A percentile compares a stretch with the other conserved stretches of the same genome.
Evolutionary conservation across 2,329 filamentous ascomycete species (phyloP).

Genomic region (Verticillium tricorpus): DNA sequence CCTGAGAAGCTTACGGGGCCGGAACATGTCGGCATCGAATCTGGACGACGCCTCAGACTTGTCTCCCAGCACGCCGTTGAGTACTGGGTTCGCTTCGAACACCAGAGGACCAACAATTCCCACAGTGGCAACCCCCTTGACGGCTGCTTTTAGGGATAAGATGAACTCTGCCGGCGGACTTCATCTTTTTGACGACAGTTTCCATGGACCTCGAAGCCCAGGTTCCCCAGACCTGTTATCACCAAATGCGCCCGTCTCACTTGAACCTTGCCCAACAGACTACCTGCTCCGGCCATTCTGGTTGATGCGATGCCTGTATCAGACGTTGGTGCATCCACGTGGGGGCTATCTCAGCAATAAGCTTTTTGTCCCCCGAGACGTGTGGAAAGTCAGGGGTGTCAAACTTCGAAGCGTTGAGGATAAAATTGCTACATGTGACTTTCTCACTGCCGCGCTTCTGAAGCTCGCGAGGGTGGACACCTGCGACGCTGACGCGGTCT

Average conservation of each 20-base stretch:
- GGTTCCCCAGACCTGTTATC: constrained; percentile 62
- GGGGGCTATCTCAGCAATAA: constrained; percentile 90
- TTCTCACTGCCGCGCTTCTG: constrained; percentile 80
- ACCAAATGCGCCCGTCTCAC: constrained; percentile 64
- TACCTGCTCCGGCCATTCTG: constrained; percentile 92
- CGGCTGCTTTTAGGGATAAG: constrained; percentile 56
- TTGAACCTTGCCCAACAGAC: constrained; percentile 90
- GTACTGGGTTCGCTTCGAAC: constrained; percentile 49
- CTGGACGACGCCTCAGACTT: constrained; percentile 59
- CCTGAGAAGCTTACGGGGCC: constrained; percentile 65
- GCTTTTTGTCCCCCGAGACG: constrained; percentile 86
- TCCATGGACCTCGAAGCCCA: constrained; percentile 63
- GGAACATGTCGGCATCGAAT: constrained; percentile 66
- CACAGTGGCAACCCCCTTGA: constrained; percentile 63
- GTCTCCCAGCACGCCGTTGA: constrained; percentile 72
- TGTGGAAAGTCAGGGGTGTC: constrained; percentile 90
- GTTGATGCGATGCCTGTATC: constrained; percentile 92
- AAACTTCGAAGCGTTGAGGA: constrained; percentile 91
- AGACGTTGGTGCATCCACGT: constrained; percentile 84
- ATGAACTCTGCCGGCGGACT: constrained; percentile 61
- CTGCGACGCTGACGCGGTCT: constrained; percentile 82
- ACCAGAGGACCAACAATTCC: constrained; percentile 52
- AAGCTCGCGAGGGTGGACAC: constrained; percentile 83
- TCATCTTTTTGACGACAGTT: constrained; percentile 78
- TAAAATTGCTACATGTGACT: constrained; percentile 87